These are phyloP conservation scores for Penicillium maclennaniae DNA, from an alignment of 495 filamentous ascomycete species.

Conservation along the genomic window DNA sequence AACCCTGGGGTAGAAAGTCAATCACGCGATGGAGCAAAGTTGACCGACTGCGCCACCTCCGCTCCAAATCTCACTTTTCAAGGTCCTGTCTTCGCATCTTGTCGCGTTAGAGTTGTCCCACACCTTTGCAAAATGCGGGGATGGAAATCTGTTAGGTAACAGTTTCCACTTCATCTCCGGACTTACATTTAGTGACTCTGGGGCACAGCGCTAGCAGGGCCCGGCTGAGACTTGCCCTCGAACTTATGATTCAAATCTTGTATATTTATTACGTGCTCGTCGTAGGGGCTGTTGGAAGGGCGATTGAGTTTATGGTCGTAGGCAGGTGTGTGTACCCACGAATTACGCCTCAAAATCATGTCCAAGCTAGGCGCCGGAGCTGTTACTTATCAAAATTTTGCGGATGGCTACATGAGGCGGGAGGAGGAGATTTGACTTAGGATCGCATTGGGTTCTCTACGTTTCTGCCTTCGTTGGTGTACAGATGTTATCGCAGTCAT, in stretches of 20 bases:
- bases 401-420: neutral
- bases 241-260: neutral
- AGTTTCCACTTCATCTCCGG: constrained; percentile 27
- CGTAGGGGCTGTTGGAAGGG: neutral
- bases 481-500: neutral
- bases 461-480: neutral
- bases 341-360: no score
- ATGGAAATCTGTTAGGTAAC: constrained; percentile 31
- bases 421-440: neutral
- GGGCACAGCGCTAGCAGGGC: constrained; percentile 14
- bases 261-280: neutral
- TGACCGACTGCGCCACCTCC: neutral
- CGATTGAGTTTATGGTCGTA: no score
- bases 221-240: neutral
- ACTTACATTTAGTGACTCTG: constrained; percentile 15
- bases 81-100: neutral
- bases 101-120: constrained; percentile 24
- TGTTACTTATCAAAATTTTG: neutral
- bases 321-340: no score
- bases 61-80: neutral
- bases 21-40: neutral
- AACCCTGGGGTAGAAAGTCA: neutral
- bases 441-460: no score
- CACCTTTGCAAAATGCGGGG: constrained; percentile 27
- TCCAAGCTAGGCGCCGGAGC: no score